A percentile compares a stretch with the other conserved stretches of the same genome.
Evolutionary conservation across 2,329 filamentous ascomycete genomes (phyloP).

Genomic region (Cercospora sp.): DNA sequence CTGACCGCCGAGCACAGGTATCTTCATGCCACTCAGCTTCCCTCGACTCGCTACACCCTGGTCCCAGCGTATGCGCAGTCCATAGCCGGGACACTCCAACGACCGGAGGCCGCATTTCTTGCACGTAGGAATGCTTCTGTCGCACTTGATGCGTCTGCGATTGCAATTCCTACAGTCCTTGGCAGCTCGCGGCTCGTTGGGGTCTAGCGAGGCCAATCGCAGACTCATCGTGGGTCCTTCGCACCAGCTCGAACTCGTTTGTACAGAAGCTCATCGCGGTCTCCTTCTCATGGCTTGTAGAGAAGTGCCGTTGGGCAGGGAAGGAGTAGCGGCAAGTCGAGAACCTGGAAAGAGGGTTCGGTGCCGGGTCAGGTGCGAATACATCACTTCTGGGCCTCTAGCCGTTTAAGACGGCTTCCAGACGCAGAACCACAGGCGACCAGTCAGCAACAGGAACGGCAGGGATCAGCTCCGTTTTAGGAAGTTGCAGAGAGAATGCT

Average conservation of each 20-base stretch:
- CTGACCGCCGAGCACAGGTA: conserved; percentile 11
- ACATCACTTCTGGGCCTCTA: not conserved
- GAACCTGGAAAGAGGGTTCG: conserved; percentile 3
- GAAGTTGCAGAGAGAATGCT: conserved; percentile 3
- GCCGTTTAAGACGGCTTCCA: not conserved
- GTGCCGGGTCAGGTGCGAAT: not conserved
- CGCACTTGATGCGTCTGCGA: conserved; percentile 15
- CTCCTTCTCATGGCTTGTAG: not conserved
- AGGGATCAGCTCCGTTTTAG: not conserved
- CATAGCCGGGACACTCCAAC: conserved; percentile 18
- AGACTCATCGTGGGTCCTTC: conserved; percentile 15
- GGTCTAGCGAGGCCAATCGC: conserved; percentile 16
- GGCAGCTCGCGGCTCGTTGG: conserved; percentile 15
- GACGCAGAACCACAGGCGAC: not conserved
- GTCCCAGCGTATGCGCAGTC: conserved; percentile 18
- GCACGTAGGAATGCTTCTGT: conserved; percentile 17
- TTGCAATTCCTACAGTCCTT: conserved; percentile 21
- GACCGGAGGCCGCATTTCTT: conserved; percentile 16
- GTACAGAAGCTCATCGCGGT: conserved; percentile 2
- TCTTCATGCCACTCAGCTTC: conserved; percentile 16
- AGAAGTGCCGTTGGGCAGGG: not conserved
- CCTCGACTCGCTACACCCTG: conserved; percentile 14
- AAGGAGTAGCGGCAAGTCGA: not conserved
- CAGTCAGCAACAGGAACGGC: not conserved
- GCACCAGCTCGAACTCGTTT: not conserved